phyloP scores from a whole-genome alignment of 805 yeast species.

The Candida silvicultrix region DNA sequence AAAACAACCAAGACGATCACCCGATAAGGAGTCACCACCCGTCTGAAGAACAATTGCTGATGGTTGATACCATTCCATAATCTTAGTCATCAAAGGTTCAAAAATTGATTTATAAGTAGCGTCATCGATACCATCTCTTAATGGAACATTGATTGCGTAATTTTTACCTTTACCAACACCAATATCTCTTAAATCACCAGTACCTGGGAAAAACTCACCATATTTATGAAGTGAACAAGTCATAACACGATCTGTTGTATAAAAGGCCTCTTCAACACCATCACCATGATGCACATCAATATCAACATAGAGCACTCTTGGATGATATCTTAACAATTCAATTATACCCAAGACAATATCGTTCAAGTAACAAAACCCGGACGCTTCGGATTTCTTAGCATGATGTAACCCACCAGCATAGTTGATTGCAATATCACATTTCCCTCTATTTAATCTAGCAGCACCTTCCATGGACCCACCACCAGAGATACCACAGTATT shows the following conservation, averaged over 20 bases:
- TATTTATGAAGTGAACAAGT: conserved; percentile 88
- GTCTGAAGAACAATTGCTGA: conserved; percentile 95
- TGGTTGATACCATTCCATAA: conserved; percentile 87
- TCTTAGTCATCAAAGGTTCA: conserved; percentile 78
- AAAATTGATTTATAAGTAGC: conserved; percentile 69
- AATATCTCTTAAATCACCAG: conserved; percentile 78
- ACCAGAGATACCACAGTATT: conserved; percentile 72
- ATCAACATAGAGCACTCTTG: conserved; percentile 82
- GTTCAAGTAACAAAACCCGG: conserved; percentile 87
- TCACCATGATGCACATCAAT: conserved; percentile 94
- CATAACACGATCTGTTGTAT: conserved; percentile 87
- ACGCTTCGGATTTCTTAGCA: conserved; percentile 85
- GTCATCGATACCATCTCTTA: conserved; percentile 93
- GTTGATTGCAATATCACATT: conserved; percentile 87
- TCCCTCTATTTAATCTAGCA: conserved; percentile 70
- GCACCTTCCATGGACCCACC: conserved; percentile 93
- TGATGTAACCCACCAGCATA: conserved; percentile 94
- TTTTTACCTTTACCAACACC: conserved; percentile 85
- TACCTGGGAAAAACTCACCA: conserved; percentile 91
- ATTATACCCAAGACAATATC: conserved; percentile 84
- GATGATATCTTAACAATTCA: conserved; percentile 72
- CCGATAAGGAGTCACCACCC: conserved; percentile 96
- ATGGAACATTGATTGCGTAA: conserved; percentile 79
- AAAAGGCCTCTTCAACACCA: conserved; percentile 93
- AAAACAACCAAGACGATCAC: conserved; percentile 93